Conservation (phyloP, 78 protist genomes). For the Dictyostelium firmibasis region DNA sequence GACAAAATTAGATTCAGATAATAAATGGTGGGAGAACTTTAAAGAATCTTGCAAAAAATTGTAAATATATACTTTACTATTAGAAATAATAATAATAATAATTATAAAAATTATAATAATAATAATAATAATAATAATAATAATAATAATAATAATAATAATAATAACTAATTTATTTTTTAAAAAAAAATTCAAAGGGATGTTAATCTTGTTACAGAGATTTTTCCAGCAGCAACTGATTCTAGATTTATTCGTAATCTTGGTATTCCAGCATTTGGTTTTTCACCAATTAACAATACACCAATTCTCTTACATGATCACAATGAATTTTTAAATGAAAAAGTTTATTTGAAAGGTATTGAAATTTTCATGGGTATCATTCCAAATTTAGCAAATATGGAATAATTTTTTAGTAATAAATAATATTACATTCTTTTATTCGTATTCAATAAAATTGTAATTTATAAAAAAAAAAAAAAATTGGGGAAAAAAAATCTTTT, state of each 20-base stretch:
- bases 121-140: too few relatives aligned
- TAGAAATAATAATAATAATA: too few relatives aligned
- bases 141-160: too few relatives aligned
- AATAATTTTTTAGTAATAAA: neutral
- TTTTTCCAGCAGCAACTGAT: conserved; percentile 96
- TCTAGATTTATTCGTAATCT: conserved; percentile 85
- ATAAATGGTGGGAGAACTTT: conserved; percentile 60
- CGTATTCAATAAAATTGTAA: neutral
- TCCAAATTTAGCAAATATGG: conserved; percentile 60
- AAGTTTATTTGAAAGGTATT: conserved; percentile 83
- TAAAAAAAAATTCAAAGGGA: neutral
- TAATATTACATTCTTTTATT: neutral
- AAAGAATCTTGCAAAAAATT: conserved; percentile 6
- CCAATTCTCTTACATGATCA: conserved; percentile 95
- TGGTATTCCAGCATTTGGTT: conserved; percentile 91
- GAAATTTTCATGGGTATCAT: conserved; percentile 79
- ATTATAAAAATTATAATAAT: too few relatives aligned
- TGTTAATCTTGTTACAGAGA: conserved; percentile 53
- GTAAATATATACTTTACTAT: neutral
- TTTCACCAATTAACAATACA: conserved; percentile 89
- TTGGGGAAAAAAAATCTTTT: neutral
- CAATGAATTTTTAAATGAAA: conserved; percentile 88
- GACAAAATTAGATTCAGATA: conserved; percentile 35
- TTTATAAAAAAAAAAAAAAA: too few relatives aligned
- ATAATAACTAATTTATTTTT: neutral